Percentiles rank a stretch among this genome's conserved stretches.
Conservation (phyloP, 371 early-diverging fungal genomes). For the Phascolomyces articulosus region DNA sequence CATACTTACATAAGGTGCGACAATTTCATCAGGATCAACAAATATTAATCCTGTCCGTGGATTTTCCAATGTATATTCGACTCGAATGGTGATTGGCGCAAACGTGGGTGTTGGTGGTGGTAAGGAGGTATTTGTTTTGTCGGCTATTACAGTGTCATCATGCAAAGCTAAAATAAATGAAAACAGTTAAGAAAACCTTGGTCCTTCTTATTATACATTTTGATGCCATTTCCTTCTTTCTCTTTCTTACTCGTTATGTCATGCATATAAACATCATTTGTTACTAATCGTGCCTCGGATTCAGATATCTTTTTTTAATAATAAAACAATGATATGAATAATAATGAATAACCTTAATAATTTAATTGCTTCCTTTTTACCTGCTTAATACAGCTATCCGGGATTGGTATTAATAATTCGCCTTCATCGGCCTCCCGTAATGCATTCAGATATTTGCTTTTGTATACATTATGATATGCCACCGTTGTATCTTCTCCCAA, state of each 20-base stretch:
- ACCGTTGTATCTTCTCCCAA: constrained; percentile 52
- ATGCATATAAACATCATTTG: constrained; percentile 26
- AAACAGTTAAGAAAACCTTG: background rate
- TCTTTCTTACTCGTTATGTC: constrained; percentile 10
- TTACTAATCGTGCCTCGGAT: constrained; percentile 27
- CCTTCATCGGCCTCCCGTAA: constrained; percentile 69
- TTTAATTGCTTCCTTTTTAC: constrained; percentile 21
- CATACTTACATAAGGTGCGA: constrained; percentile 62
- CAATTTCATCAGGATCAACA: constrained; percentile 61
- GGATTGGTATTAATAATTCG: constrained; percentile 66
- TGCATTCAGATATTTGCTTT: constrained; percentile 60
- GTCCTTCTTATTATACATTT: background rate
- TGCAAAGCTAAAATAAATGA: constrained; percentile 18
- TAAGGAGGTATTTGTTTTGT: constrained; percentile 8
- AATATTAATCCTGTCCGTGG: constrained; percentile 60
- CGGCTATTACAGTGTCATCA: constrained; percentile 14
- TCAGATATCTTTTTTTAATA: constrained; percentile 21
- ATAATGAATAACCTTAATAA: background rate
- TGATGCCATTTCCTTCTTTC: no score
- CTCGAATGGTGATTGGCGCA: constrained; percentile 49
- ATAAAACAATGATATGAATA: background rate
- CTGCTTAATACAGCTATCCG: constrained; percentile 48
- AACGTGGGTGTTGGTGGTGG: constrained; percentile 25
- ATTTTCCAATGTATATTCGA: constrained; percentile 56
- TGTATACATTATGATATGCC: constrained; percentile 61